Conservation (phyloP, 495 filamentous ascomycete genomes). For the Daldinia decipiens region DNA sequence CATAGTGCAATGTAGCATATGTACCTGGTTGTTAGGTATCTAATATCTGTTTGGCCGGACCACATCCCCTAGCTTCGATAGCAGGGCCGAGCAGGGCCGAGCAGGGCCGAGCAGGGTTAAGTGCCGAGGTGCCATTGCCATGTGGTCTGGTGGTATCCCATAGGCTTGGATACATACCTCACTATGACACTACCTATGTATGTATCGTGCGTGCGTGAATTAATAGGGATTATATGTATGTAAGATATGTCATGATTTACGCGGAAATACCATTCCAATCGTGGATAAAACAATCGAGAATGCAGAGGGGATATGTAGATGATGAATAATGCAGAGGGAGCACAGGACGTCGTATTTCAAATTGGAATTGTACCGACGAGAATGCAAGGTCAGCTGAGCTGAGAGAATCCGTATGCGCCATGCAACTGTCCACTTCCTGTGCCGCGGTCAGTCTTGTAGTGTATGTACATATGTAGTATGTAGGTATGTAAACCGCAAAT, state of each 20-base stretch:
- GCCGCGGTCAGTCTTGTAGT: neutral
- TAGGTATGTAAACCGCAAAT: neutral
- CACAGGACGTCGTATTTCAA: slow-evolving; percentile 40
- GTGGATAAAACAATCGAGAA: slow-evolving; percentile 2
- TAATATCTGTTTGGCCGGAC: neutral
- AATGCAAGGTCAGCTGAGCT: slow-evolving; percentile 45
- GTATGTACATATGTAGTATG: no score
- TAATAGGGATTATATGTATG: no score
- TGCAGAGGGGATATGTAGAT: no score
- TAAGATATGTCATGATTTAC: no score
- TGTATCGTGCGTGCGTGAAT: no score
- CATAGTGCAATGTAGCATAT: neutral
- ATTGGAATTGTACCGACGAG: slow-evolving; percentile 38
- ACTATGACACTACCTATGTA: no score
- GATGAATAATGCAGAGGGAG: slow-evolving; percentile 14
- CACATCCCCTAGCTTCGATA: neutral
- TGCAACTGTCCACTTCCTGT: slow-evolving; percentile 34
- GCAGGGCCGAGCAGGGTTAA: slow-evolving; percentile 5
- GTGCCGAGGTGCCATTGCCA: slow-evolving; percentile 27
- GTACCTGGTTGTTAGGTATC: neutral
- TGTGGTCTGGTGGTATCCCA: slow-evolving; percentile 13
- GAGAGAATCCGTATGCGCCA: slow-evolving; percentile 26
- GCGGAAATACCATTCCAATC: no score
- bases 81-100: neutral
- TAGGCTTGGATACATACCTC: no score